A percentile compares a stretch with the other conserved stretches of the same genome.
Conservation (phyloP, 2,329 filamentous ascomycete species). For the Sporothrix pallida region DNA sequence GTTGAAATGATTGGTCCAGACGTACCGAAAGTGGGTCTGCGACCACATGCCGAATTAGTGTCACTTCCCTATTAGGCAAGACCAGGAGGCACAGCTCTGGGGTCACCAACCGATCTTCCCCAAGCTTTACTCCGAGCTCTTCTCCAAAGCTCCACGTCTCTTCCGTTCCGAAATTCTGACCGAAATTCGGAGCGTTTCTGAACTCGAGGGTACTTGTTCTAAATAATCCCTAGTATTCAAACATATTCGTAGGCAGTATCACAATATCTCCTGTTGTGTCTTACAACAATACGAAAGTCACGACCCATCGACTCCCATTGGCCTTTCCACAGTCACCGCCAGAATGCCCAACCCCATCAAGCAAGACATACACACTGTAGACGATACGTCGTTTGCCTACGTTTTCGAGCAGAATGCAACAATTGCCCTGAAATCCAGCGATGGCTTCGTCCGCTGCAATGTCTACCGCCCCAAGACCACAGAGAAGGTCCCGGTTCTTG, state of each 20-base stretch:
- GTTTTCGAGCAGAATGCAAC: conserved; percentile 49
- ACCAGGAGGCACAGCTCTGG: too few species aligned
- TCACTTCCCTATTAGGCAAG: too few species aligned
- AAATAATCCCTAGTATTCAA: too few species aligned
- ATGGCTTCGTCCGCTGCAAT: conserved; percentile 48
- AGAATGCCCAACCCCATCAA: conserved; percentile 44
- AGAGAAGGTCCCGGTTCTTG: conserved; percentile 61
- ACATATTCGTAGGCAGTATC: too few species aligned
- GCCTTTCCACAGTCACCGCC: background rate
- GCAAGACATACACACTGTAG: conserved; percentile 42
- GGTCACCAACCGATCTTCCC: too few species aligned
- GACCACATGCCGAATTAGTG: conserved; percentile 6
- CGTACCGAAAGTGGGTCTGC: background rate
- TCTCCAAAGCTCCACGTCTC: background rate
- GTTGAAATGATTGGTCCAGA: too few species aligned
- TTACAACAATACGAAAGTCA: background rate
- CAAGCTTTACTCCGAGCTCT: background rate
- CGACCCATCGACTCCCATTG: background rate
- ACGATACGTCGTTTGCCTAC: conserved; percentile 48
- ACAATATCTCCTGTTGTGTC: too few species aligned
- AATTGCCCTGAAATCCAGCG: conserved; percentile 43
- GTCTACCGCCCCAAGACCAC: conserved; percentile 47
- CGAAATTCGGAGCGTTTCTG: too few species aligned
- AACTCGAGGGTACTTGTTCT: background rate
- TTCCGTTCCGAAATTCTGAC: too few species aligned